Evolutionary conservation across 2,329 filamentous ascomycete genomes (phyloP).

Genomic region (Didymellaceae sp.): DNA sequence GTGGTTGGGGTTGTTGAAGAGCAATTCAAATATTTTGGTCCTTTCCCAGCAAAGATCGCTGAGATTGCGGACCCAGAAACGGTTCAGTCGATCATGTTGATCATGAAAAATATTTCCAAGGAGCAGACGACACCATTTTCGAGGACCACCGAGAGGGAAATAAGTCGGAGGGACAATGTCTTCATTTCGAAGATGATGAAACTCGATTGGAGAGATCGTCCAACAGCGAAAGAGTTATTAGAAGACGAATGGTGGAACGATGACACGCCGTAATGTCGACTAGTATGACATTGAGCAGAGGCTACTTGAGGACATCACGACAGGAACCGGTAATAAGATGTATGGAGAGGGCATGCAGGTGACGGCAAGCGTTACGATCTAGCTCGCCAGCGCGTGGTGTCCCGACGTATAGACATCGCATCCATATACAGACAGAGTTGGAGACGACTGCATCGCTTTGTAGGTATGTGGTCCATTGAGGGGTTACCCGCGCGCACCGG

Average conservation of each 20-base stretch:
- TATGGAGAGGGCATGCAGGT: too few species aligned
- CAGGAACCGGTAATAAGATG: too few species aligned
- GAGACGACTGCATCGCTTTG: not conserved
- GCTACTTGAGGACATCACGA: too few species aligned
- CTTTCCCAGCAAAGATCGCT: slow-evolving; percentile 27
- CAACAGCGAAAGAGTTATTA: slow-evolving; percentile 48
- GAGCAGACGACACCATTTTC: slow-evolving; percentile 25
- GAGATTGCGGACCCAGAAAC: slow-evolving; percentile 32
- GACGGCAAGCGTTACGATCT: too few species aligned
- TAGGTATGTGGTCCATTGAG: too few species aligned
- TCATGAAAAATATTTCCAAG: slow-evolving; percentile 20
- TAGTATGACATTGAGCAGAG: too few species aligned
- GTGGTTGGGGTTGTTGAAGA: slow-evolving; percentile 27
- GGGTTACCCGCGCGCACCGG: too few species aligned
- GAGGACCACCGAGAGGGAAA: slow-evolving; percentile 18
- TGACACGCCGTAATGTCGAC: not conserved
- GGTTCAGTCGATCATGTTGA: slow-evolving; percentile 10
- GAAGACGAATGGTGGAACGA: slow-evolving; percentile 48
- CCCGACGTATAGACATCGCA: too few species aligned
- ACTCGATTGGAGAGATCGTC: slow-evolving; percentile 52
- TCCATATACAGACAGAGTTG: too few species aligned
- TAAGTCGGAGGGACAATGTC: slow-evolving; percentile 22
- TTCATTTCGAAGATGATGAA: slow-evolving; percentile 55
- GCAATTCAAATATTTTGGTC: slow-evolving; percentile 35
- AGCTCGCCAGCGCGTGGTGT: too few species aligned